Percentiles rank a stretch among this genome's conserved stretches.
phyloP scores from a whole-genome alignment of 2,329 filamentous ascomycete genomes.

The Ceratocystiopsis sp. region DNA sequence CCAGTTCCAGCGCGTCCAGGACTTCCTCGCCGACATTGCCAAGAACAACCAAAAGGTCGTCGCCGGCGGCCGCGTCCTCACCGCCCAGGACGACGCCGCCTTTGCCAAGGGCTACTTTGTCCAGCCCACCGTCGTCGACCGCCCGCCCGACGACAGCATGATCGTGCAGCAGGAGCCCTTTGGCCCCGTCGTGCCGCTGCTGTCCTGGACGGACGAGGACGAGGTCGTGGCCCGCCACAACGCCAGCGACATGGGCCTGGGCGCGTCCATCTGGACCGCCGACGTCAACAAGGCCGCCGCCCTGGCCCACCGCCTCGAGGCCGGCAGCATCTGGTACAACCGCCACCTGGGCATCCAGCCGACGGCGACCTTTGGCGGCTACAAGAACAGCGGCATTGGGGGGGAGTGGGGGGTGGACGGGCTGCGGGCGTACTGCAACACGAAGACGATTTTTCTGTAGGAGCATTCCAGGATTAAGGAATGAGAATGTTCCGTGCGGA shows the following conservation, averaged over 20 bases:
- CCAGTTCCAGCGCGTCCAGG: conserved; percentile 37
- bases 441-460: conserved; percentile 1
- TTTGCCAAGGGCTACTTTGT: conserved; percentile 37
- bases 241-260: conserved; percentile 30
- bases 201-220: conserved; percentile 25
- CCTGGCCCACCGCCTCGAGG: conserved; percentile 29
- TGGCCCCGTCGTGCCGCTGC: conserved; percentile 23
- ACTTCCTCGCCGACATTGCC: conserved; percentile 30
- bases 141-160: conserved; percentile 35
- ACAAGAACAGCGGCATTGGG: conserved; percentile 33
- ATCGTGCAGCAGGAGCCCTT: conserved; percentile 39
- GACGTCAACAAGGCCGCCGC: conserved; percentile 27
- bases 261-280: conserved; percentile 33
- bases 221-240: conserved; percentile 30
- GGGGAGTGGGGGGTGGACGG: conserved; percentile 22
- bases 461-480: no score
- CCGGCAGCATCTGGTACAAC: conserved; percentile 38
- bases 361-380: conserved; percentile 27
- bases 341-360: conserved; percentile 19
- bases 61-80: conserved; percentile 21
- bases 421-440: conserved; percentile 16
- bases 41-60: conserved; percentile 29
- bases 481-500: no score
- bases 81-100: conserved; percentile 5
- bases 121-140: conserved; percentile 40